A percentile compares a stretch with the other conserved stretches of the same genome.
These are phyloP conservation scores for Termitomyces sp. DNA, from an alignment of 768 basidiomycete species.

Conservation along the genomic window DNA sequence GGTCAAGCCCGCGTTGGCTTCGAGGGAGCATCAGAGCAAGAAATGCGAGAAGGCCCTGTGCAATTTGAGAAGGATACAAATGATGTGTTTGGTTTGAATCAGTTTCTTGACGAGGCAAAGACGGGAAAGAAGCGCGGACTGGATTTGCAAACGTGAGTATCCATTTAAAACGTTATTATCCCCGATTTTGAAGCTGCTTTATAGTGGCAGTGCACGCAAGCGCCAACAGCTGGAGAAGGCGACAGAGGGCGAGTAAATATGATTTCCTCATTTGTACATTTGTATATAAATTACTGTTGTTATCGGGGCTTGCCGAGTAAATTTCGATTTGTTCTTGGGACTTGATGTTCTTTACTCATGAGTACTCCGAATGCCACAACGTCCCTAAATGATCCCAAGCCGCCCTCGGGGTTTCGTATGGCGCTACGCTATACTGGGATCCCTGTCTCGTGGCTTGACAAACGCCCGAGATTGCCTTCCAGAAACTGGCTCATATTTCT, in stretches of 20 bases:
- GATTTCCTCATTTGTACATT: neutral
- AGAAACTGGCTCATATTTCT: constrained; percentile 95
- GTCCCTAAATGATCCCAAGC: constrained; percentile 13
- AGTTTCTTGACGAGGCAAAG: constrained; percentile 97
- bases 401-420: constrained; percentile 48
- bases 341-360: constrained; percentile 15
- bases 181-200: neutral
- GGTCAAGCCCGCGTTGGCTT: constrained; percentile 84
- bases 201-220: constrained; percentile 57
- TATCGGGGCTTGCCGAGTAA: constrained; percentile 13
- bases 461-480: constrained; percentile 81
- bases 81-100: constrained; percentile 96
- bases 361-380: constrained; percentile 15
- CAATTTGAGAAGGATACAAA: constrained; percentile 97
- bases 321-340: constrained; percentile 1
- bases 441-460: constrained; percentile 73
- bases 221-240: constrained; percentile 66
- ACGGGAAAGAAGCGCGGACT: constrained; percentile 87
- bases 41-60: constrained; percentile 87
- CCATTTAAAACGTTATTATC: neutral
- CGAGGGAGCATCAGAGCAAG: constrained; percentile 84
- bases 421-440: constrained; percentile 67
- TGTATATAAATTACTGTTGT: neutral
- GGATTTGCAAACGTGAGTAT: constrained; percentile 65
- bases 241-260: constrained; percentile 28